These are phyloP conservation scores for Neofusicoccum parvum DNA, from an alignment of 2,329 filamentous ascomycete genomes.

Conservation along the genomic window DNA sequence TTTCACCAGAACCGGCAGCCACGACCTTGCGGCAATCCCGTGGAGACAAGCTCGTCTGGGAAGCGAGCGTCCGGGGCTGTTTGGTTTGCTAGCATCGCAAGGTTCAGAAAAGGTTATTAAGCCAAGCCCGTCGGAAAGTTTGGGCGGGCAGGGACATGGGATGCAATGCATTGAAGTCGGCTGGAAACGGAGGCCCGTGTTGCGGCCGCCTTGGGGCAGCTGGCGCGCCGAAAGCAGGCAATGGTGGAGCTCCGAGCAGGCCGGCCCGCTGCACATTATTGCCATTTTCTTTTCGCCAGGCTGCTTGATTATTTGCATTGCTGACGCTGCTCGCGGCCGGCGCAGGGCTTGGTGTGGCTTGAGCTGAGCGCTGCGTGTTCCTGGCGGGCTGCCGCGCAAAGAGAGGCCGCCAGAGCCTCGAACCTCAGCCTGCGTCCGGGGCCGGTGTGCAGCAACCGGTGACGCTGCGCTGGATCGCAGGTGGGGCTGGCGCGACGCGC, in stretches of 20 bases:
- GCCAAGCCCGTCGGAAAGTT: constrained; percentile 14
- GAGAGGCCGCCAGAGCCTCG: neutral
- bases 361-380: neutral
- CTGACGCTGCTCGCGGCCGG: neutral
- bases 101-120: constrained; percentile 14
- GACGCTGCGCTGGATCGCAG: neutral
- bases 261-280: neutral
- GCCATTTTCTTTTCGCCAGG: constrained; percentile 7
- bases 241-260: neutral
- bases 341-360: neutral
- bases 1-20: neutral
- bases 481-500: neutral
- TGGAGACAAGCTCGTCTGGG: constrained; percentile 6
- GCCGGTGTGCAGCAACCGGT: neutral
- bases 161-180: neutral
- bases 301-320: constrained; percentile 5
- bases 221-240: neutral
- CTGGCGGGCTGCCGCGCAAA: neutral
- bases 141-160: constrained; percentile 4
- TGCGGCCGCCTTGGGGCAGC: neutral
- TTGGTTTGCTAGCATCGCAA: constrained; percentile 14
- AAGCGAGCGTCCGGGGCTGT: neutral
- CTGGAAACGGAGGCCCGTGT: constrained; percentile 5
- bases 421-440: neutral
- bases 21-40: neutral